Evolutionary conservation across 108 stramenopile genomes (phyloP).

Genomic region (Fistulifera solaris): DNA sequence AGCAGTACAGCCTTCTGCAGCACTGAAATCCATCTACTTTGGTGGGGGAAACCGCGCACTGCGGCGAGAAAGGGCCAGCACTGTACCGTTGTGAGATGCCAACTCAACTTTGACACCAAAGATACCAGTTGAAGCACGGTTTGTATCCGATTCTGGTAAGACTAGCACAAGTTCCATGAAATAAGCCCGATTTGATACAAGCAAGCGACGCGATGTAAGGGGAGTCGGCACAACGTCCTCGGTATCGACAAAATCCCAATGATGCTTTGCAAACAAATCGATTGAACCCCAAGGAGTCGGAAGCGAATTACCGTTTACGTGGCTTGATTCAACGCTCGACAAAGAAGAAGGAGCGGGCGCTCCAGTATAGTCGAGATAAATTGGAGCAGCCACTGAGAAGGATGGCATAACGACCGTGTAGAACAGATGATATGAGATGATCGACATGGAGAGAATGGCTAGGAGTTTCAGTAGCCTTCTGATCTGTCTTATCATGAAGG

Average conservation of each 20-base stretch:
- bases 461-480: not conserved
- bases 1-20: constrained; percentile 43
- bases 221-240: constrained; percentile 20
- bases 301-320: not conserved
- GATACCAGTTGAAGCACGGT: constrained; percentile 38
- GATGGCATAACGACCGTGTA: constrained; percentile 30
- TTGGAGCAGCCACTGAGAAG: constrained; percentile 6
- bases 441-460: not conserved
- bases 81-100: constrained; percentile 21
- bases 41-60: constrained; percentile 59
- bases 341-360: not conserved
- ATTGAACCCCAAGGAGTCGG: constrained; percentile 24
- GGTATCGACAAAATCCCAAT: constrained; percentile 20
- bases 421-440: constrained; percentile 12
- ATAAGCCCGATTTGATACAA: constrained; percentile 35
- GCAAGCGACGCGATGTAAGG: constrained; percentile 14
- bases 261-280: constrained; percentile 34
- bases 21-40: constrained; percentile 44
- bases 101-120: constrained; percentile 52
- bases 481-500: constrained; percentile 7
- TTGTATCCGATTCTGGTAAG: constrained; percentile 58
- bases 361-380: constrained; percentile 40
- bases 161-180: constrained; percentile 53
- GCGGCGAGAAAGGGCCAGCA: constrained; percentile 55
- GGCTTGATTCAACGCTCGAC: constrained; percentile 1